A percentile compares a stretch with the other conserved stretches of the same genome.
Conservation (phyloP, 2,329 filamentous ascomycete genomes). For the Phaeosphaeria sp. region DNA sequence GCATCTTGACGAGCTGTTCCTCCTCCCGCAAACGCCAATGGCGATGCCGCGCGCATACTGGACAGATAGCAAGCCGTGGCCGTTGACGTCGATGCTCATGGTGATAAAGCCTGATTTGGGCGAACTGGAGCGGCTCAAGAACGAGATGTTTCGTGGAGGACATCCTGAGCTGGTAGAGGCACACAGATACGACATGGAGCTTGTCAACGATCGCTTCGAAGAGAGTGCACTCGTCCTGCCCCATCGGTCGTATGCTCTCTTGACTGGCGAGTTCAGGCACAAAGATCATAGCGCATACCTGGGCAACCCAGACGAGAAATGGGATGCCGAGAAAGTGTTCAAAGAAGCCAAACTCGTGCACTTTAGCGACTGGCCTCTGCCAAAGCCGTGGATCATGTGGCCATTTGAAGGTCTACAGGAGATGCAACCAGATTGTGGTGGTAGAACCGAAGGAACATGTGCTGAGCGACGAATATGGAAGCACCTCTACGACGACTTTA, state of each 20-base stretch:
- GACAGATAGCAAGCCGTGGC: constrained; percentile 61
- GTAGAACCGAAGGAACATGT: constrained; percentile 37
- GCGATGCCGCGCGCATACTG: constrained; percentile 78
- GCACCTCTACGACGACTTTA: constrained; percentile 54
- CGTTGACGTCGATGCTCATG: constrained; percentile 67
- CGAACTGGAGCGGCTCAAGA: constrained; percentile 56
- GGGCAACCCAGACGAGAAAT: constrained; percentile 60
- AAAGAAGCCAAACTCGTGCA: constrained; percentile 71
- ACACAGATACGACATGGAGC: constrained; percentile 69
- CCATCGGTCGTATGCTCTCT: constrained; percentile 67
- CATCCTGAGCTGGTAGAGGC: constrained; percentile 35
- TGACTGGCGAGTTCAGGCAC: constrained; percentile 68
- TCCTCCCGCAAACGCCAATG: constrained; percentile 65
- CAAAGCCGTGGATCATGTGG: constrained; percentile 68
- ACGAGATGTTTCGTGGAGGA: constrained; percentile 36
- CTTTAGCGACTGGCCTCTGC: constrained; percentile 75
- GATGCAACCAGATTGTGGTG: constrained; percentile 55
- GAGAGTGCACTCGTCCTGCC: constrained; percentile 67
- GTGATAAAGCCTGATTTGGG: constrained; percentile 64
- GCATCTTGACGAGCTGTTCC: constrained; percentile 73
- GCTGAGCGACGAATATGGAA: constrained; percentile 54
- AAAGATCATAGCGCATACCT: constrained; percentile 61
- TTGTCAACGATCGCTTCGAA: constrained; percentile 68
- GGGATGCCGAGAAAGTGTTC: constrained; percentile 64
- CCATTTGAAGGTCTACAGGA: constrained; percentile 49